Conservation (phyloP, 371 early-diverging fungal genomes). For the Mortierella sp. region DNA sequence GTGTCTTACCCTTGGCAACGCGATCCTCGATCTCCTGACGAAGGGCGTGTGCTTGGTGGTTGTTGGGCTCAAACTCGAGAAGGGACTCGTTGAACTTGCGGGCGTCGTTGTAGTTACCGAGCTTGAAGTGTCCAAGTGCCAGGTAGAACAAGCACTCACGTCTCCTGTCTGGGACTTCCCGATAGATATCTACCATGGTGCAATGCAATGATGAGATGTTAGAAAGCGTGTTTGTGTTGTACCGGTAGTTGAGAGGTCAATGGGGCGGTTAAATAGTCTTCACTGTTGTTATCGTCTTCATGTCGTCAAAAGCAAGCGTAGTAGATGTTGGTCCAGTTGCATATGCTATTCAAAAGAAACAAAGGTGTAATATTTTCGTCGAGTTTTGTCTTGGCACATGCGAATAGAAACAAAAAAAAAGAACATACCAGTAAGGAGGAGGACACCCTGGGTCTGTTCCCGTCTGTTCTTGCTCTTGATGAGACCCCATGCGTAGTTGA, state of each 20-base stretch:
- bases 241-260: not conserved
- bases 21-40: constrained; percentile 87
- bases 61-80: constrained; percentile 86
- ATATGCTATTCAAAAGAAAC: not conserved
- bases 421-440: constrained; percentile 78
- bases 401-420: not conserved
- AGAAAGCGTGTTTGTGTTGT: not conserved
- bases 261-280: not conserved
- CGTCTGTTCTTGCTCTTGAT: constrained; percentile 74
- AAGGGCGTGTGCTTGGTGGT: constrained; percentile 85
- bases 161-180: constrained; percentile 85
- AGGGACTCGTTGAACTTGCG: constrained; percentile 83
- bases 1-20: constrained; percentile 77
- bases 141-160: constrained; percentile 96
- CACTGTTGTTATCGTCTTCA: not conserved
- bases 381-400: constrained; percentile 8
- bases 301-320: not conserved
- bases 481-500: constrained; percentile 97
- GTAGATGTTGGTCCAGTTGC: not conserved
- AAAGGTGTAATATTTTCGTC: not conserved
- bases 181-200: constrained; percentile 84
- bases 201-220: not conserved
- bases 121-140: constrained; percentile 91
- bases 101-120: constrained; percentile 88
- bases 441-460: constrained; percentile 83